Percentiles rank a stretch among this genome's conserved stretches.
Evolutionary conservation across 2,329 filamentous ascomycete species (phyloP).

Genomic region (Apiospora sp.): DNA sequence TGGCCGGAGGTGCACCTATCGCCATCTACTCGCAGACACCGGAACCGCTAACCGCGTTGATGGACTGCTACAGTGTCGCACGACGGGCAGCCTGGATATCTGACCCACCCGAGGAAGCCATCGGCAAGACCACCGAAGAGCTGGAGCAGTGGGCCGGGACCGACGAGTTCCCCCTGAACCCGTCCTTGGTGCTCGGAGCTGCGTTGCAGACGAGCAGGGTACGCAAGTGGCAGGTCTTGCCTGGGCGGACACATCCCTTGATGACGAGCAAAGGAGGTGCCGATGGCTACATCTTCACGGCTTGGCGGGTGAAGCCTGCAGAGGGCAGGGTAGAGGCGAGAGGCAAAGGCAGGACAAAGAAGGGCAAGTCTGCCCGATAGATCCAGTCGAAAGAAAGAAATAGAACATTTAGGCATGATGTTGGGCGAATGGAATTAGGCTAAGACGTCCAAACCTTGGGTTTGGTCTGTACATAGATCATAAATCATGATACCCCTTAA

Average conservation of each 20-base stretch:
- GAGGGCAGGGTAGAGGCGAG: constrained; percentile 83
- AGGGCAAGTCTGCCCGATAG: constrained; percentile 50
- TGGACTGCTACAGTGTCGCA: constrained; percentile 84
- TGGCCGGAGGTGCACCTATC: constrained; percentile 83
- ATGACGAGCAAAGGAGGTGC: constrained; percentile 91
- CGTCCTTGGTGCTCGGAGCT: constrained; percentile 80
- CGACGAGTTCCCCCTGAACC: constrained; percentile 86
- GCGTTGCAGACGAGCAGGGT: constrained; percentile 82
- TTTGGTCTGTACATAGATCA: constrained; percentile 14
- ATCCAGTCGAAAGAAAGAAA: neutral
- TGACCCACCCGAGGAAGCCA: constrained; percentile 55
- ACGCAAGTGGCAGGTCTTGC: constrained; percentile 88
- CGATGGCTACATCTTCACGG: constrained; percentile 91
- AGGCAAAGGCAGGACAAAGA: constrained; percentile 79
- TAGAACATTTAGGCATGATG: constrained; percentile 1
- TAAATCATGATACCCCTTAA: constrained; percentile 28
- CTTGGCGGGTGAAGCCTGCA: constrained; percentile 79
- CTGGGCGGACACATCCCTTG: constrained; percentile 88
- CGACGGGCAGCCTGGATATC: constrained; percentile 78
- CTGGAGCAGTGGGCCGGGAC: constrained; percentile 66
- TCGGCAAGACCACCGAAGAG: constrained; percentile 55
- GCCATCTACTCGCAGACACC: constrained; percentile 85
- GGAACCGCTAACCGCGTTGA: constrained; percentile 79
- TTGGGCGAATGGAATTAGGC: neutral
- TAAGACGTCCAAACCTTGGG: neutral